phyloP scores from a whole-genome alignment of 2,329 filamentous ascomycete species.

The Teratosphaeria nubilosa region DNA sequence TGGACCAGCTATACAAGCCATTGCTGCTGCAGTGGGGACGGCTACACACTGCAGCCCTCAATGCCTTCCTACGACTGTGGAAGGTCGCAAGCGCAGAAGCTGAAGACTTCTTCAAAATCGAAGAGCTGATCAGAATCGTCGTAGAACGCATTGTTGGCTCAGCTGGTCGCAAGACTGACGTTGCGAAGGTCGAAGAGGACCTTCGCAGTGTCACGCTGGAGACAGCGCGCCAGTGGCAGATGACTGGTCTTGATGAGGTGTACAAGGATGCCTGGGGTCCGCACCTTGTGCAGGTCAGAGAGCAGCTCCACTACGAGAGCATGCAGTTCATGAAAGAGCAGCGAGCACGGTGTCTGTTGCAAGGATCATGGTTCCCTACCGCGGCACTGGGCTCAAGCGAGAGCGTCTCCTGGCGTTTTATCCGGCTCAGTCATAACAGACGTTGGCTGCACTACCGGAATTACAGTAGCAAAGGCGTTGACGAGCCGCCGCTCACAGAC shows the following conservation, averaged over 20 bases:
- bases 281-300: conserved; percentile 78
- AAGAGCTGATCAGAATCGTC: conserved; percentile 80
- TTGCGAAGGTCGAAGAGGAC: conserved; percentile 82
- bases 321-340: conserved; percentile 97
- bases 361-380: conserved; percentile 78
- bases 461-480: conserved; percentile 47
- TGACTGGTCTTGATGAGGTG: conserved; percentile 80
- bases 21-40: conserved; percentile 87
- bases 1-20: conserved; percentile 79
- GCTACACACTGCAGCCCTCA: conserved; percentile 73
- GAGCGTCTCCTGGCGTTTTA: conserved; percentile 57
- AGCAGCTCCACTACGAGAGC: conserved; percentile 82
- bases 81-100: conserved; percentile 73
- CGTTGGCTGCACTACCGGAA: conserved; percentile 84
- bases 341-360: conserved; percentile 75
- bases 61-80: conserved; percentile 87
- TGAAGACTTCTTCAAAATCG: conserved; percentile 89
- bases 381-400: conserved; percentile 24
- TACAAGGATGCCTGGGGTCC: conserved; percentile 94
- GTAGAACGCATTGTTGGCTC: conserved; percentile 82
- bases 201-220: conserved; percentile 72
- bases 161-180: conserved; percentile 69
- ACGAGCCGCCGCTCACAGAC: conserved; percentile 61
- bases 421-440: conserved; percentile 81
- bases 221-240: conserved; percentile 73